phyloP scores from a whole-genome alignment of 129 eudicot species.

The Pseudognaphalium luteoalbum region DNA sequence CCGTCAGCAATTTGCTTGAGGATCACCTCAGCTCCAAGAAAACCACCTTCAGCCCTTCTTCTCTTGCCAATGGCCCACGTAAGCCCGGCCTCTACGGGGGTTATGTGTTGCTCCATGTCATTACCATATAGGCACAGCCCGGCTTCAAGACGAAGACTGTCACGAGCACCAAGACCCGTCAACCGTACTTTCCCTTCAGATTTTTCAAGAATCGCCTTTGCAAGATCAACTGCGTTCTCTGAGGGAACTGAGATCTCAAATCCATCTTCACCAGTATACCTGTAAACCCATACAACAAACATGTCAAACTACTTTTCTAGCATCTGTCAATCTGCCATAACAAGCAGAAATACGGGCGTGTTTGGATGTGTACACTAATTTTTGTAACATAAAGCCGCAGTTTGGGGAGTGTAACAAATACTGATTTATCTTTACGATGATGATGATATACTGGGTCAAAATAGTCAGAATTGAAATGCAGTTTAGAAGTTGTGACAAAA shows the following conservation, averaged over 20 bases:
- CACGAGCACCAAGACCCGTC: constrained; percentile 98
- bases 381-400: background rate
- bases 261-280: constrained; percentile 99
- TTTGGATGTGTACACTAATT: background rate
- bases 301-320: constrained; percentile 3
- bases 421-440: background rate
- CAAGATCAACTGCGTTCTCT: constrained; percentile 84
- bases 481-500: too few species aligned
- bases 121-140: constrained; percentile 92
- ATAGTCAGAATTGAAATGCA: too few species aligned
- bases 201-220: constrained; percentile 88
- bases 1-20: constrained; percentile 90
- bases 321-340: too few species aligned
- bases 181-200: constrained; percentile 88
- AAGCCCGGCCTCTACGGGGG: constrained; percentile 96
- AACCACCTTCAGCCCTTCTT: constrained; percentile 95
- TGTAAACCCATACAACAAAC: constrained; percentile 22
- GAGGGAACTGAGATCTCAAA: constrained; percentile 95
- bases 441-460: too few species aligned
- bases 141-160: constrained; percentile 97
- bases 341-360: background rate
- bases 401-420: background rate
- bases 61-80: constrained; percentile 99
- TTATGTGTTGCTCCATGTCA: constrained; percentile 93
- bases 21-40: constrained; percentile 92